Conservation (phyloP, 352 stramenopile species). For the Pythium utonaiense region DNA sequence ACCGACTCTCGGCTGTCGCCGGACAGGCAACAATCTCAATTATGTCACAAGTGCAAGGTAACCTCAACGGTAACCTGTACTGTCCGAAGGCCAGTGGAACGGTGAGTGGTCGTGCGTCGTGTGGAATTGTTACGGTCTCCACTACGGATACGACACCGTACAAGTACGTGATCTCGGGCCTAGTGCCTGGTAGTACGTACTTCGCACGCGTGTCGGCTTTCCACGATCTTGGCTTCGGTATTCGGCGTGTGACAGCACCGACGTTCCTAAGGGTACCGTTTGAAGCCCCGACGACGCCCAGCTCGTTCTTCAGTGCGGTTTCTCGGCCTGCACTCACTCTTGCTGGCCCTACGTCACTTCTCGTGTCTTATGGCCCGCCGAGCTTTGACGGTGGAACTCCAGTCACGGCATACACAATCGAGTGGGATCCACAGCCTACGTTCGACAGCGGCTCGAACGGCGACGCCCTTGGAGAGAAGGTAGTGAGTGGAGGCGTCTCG, state of each 20-base stretch:
- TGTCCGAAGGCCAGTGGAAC: conserved; percentile 37
- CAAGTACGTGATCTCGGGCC: conserved; percentile 47
- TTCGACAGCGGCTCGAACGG: conserved; percentile 76
- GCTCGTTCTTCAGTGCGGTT: conserved; percentile 59
- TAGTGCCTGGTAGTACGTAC: conserved; percentile 59
- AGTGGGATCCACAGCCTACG: conserved; percentile 78
- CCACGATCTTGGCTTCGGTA: conserved; percentile 60
- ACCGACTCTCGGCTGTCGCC: conserved; percentile 37
- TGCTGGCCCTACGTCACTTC: conserved; percentile 58
- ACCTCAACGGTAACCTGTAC: conserved; percentile 38
- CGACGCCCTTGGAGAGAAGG: conserved; percentile 42
- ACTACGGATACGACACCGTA: conserved; percentile 30
- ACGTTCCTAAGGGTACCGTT: conserved; percentile 61
- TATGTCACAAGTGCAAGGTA: conserved; percentile 29
- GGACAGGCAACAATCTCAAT: conserved; percentile 41
- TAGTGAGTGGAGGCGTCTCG: conserved; percentile 17
- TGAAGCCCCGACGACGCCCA: conserved; percentile 42
- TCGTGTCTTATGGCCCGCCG: conserved; percentile 77
- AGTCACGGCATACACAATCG: conserved; percentile 88
- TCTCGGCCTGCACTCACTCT: conserved; percentile 65
- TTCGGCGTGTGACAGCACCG: conserved; percentile 54
- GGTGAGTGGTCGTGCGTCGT: conserved; percentile 32
- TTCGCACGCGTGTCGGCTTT: conserved; percentile 68
- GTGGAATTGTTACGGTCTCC: conserved; percentile 31
- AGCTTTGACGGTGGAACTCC: conserved; percentile 82